Percentiles rank a stretch among this genome's conserved stretches.
Conservation (phyloP, 116 monocot species). For the Phalaenopsis hybrid region DNA sequence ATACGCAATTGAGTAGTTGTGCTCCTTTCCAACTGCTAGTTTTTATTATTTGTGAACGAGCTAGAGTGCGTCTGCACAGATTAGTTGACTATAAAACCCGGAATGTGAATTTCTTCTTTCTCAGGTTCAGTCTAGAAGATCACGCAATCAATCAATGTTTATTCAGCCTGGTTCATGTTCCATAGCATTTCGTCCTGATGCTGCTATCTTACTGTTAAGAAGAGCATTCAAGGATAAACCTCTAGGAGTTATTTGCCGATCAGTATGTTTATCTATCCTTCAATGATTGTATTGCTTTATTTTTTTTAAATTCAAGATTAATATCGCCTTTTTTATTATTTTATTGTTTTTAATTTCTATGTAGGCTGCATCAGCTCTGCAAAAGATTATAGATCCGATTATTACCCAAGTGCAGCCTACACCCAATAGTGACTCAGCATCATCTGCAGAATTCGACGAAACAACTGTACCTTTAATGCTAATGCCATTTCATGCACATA, state of each 20-base stretch:
- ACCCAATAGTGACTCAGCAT: slow-evolving; percentile 13
- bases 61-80: not conserved
- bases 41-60: not conserved
- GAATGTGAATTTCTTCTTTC: slow-evolving; percentile 8
- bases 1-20: not conserved
- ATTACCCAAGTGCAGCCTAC: slow-evolving; percentile 16
- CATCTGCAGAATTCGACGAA: slow-evolving; percentile 32
- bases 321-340: not conserved
- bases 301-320: not conserved
- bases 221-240: slow-evolving; percentile 67
- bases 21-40: not conserved
- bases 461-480: slow-evolving; percentile 18
- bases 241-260: slow-evolving; percentile 71
- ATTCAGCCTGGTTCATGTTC: slow-evolving; percentile 37
- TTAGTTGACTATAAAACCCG: not conserved
- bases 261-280: slow-evolving; percentile 38
- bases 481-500: slow-evolving; percentile 19
- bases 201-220: slow-evolving; percentile 59
- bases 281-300: not conserved
- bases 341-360: slow-evolving; percentile 7
- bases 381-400: slow-evolving; percentile 44
- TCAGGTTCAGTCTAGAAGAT: slow-evolving; percentile 72
- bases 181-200: slow-evolving; percentile 76
- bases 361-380: slow-evolving; percentile 68
- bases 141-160: slow-evolving; percentile 48